Evolutionary conservation across 805 yeast genomes (phyloP).

Genomic region (Candida silvicultrix): DNA sequence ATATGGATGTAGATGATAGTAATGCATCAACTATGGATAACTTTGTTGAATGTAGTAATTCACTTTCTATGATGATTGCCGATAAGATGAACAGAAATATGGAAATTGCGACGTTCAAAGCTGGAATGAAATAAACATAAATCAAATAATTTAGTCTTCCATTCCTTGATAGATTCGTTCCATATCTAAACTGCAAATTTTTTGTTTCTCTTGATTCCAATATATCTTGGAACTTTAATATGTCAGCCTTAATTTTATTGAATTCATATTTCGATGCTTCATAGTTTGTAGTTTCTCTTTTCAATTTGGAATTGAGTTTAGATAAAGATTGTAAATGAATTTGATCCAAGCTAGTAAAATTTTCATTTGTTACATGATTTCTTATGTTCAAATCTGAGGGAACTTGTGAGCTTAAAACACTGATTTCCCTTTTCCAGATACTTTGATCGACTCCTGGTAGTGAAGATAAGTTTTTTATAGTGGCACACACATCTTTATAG

Average conservation of each 20-base stretch:
- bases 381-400: conserved; percentile 16
- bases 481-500: conserved; percentile 56
- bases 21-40: conserved; percentile 54
- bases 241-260: conserved; percentile 39
- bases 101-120: conserved; percentile 36
- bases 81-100: conserved; percentile 38
- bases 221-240: conserved; percentile 52
- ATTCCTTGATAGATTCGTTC: conserved; percentile 23
- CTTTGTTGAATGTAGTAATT: conserved; percentile 62
- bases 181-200: conserved; percentile 25
- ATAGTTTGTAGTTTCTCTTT: conserved; percentile 43
- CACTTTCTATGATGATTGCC: conserved; percentile 60
- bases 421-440: conserved; percentile 11
- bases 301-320: conserved; percentile 44
- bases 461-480: conserved; percentile 42
- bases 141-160: conserved; percentile 37
- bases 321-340: conserved; percentile 38
- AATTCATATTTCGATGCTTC: conserved; percentile 54
- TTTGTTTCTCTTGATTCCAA: conserved; percentile 33
- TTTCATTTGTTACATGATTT: conserved; percentile 19
- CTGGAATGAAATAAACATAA: conserved; percentile 41
- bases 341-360: conserved; percentile 17
- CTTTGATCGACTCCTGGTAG: conserved; percentile 17
- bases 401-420: conserved; percentile 3
- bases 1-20: conserved; percentile 26